Percentiles rank a stretch among this genome's conserved stretches.
These are phyloP conservation scores for Candida odintsovae DNA, from an alignment of 805 yeast species.

Conservation along the genomic window DNA sequence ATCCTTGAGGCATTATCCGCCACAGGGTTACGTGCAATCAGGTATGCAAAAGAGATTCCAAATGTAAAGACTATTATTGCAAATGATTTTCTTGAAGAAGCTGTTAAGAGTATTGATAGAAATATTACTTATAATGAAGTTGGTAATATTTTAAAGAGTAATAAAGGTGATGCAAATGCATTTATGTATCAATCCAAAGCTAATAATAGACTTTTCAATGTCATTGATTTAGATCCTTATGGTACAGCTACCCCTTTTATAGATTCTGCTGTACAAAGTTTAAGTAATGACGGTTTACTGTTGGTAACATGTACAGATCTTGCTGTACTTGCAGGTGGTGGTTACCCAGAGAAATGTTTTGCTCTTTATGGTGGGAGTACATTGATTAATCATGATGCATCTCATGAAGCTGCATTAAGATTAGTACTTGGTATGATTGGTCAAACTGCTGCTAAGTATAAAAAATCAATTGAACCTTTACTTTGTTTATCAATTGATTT, in stretches of 20 bases:
- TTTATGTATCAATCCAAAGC: slow-evolving; percentile 53
- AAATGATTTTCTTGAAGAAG: slow-evolving; percentile 81
- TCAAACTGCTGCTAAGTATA: slow-evolving; percentile 83
- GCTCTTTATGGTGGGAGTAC: slow-evolving; percentile 93
- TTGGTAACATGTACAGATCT: slow-evolving; percentile 95
- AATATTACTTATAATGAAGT: slow-evolving; percentile 68
- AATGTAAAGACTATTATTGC: slow-evolving; percentile 70
- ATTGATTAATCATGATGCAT: slow-evolving; percentile 62
- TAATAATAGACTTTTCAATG: slow-evolving; percentile 55
- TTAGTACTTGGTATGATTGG: slow-evolving; percentile 74
- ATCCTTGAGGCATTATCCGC: slow-evolving; percentile 92
- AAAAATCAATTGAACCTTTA: slow-evolving; percentile 81
- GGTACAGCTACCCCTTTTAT: slow-evolving; percentile 96
- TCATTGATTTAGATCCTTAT: slow-evolving; percentile 93
- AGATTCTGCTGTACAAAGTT: slow-evolving; percentile 81
- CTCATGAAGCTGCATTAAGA: slow-evolving; percentile 91
- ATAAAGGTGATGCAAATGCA: slow-evolving; percentile 87
- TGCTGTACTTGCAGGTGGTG: slow-evolving; percentile 91
- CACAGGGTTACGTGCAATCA: slow-evolving; percentile 87
- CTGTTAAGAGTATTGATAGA: slow-evolving; percentile 72
- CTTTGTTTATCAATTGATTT: slow-evolving; percentile 85
- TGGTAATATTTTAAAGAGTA: slow-evolving; percentile 49
- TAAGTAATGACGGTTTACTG: slow-evolving; percentile 80
- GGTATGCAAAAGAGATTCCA: slow-evolving; percentile 92
- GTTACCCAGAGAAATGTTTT: slow-evolving; percentile 95